phyloP scores from a whole-genome alignment of 2,329 filamentous ascomycete species.

The Chaetomiaceae sp. region DNA sequence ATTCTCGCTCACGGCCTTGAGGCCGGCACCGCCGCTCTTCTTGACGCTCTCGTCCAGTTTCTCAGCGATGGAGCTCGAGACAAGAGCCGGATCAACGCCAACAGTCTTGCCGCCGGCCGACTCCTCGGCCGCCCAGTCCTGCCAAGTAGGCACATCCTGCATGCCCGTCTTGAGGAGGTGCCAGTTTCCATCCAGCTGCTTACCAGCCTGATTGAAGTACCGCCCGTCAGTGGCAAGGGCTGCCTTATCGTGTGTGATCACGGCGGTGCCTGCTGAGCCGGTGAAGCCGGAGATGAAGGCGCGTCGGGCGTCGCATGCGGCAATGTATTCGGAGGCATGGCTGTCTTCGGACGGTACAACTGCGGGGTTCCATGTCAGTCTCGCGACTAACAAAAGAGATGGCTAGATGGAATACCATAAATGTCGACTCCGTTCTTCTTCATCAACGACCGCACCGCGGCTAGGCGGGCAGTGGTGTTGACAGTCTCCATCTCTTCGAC shows the following conservation, averaged over 20 bases:
- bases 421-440: slow-evolving; percentile 79
- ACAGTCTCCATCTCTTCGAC: slow-evolving; percentile 64
- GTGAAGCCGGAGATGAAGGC: slow-evolving; percentile 92
- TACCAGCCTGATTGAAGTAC: slow-evolving; percentile 94
- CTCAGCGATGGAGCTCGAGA: slow-evolving; percentile 59
- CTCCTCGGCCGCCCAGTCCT: slow-evolving; percentile 90
- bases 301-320: slow-evolving; percentile 86
- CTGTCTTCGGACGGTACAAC: slow-evolving; percentile 96
- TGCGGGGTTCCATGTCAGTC: slow-evolving; percentile 42
- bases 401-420: slow-evolving; percentile 66
- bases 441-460: slow-evolving; percentile 80
- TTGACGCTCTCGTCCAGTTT: slow-evolving; percentile 83
- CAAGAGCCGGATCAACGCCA: slow-evolving; percentile 82
- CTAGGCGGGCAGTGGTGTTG: slow-evolving; percentile 71
- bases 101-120: slow-evolving; percentile 82
- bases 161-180: slow-evolving; percentile 85
- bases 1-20: slow-evolving; percentile 74
- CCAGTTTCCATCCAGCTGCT: slow-evolving; percentile 92
- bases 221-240: slow-evolving; percentile 90
- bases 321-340: slow-evolving; percentile 97
- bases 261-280: slow-evolving; percentile 88
- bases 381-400: neutral
- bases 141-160: slow-evolving; percentile 92
- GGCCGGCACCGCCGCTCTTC: slow-evolving; percentile 73
- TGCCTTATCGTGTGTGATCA: slow-evolving; percentile 81